Conservation (phyloP, 148 eudicot species). For the Rheum nobile region DNA sequence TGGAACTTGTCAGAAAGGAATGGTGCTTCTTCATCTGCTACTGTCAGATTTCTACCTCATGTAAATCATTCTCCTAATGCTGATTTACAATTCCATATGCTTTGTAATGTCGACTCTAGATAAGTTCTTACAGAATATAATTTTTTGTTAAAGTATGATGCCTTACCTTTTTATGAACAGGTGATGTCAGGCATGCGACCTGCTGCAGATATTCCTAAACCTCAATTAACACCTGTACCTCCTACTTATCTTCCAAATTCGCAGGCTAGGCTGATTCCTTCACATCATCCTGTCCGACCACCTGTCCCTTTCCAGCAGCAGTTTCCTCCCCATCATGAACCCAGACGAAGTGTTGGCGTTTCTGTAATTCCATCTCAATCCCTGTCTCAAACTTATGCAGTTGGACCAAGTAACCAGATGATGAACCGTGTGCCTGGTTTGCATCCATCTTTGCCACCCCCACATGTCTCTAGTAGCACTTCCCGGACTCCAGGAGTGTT, state of each 20-base stretch:
- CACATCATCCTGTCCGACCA: conserved; percentile 27
- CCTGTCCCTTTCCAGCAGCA: conserved; percentile 32
- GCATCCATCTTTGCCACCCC: conserved; percentile 37
- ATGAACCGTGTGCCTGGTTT: conserved; percentile 22
- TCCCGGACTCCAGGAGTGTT: conserved; percentile 26
- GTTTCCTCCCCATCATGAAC: conserved; percentile 25
- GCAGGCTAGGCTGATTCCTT: conserved; percentile 23
- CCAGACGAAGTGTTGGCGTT: conserved; percentile 25
- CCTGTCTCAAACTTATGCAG: conserved; percentile 5
- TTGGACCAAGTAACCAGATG: conserved; percentile 12
- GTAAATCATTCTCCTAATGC: conserved; percentile 24
- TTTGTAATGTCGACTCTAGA: conserved; percentile 17
- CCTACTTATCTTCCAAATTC: conserved; percentile 26
- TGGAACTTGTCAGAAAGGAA: conserved; percentile 20
- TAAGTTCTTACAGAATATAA: conserved; percentile 20
- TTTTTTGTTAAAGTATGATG: conserved; percentile 17
- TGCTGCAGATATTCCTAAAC: conserved; percentile 21
- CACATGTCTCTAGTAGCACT: conserved; percentile 26
- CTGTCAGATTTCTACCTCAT: conserved; percentile 27
- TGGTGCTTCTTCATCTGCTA: conserved; percentile 25
- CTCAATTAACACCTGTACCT: conserved; percentile 18
- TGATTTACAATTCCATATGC: conserved; percentile 12
- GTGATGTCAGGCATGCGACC: conserved; percentile 30
- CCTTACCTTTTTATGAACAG: conserved; percentile 22
- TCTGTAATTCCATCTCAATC: conserved; percentile 18